A percentile compares a stretch with the other conserved stretches of the same genome.
Conservation (phyloP, 2,329 filamentous ascomycete species). For the Epichloe baconii region DNA sequence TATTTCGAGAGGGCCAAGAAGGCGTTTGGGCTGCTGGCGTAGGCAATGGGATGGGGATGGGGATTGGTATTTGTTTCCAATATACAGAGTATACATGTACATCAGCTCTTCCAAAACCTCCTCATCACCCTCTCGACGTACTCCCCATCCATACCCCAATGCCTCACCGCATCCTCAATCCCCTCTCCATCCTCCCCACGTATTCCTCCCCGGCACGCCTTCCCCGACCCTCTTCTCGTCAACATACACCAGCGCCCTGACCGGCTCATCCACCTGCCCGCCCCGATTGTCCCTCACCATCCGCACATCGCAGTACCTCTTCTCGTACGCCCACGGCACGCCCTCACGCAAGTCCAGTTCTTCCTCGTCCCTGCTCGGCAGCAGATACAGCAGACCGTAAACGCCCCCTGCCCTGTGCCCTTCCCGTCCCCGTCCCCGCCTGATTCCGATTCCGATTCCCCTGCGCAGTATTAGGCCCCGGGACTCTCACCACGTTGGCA, state of each 20-base stretch:
- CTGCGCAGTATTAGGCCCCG: too few relatives aligned
- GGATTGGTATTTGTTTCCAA: too few relatives aligned
- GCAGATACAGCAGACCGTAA: constrained; percentile 43
- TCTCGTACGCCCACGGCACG: constrained; percentile 49
- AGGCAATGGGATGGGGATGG: not conserved
- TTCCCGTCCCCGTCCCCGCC: too few relatives aligned
- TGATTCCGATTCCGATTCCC: too few relatives aligned
- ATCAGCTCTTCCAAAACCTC: constrained; percentile 19
- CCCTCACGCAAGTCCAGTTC: constrained; percentile 46
- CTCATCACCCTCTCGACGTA: constrained; percentile 45
- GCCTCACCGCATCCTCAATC: constrained; percentile 41
- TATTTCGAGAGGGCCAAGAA: constrained; percentile 34
- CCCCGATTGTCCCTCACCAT: constrained; percentile 14
- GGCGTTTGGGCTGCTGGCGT: constrained; percentile 29
- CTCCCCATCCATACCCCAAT: constrained; percentile 37
- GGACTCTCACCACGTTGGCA: constrained; percentile 45
- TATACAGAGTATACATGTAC: too few relatives aligned
- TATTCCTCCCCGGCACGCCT: constrained; percentile 42
- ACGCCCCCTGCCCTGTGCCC: constrained; percentile 19
- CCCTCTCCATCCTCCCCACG: constrained; percentile 47
- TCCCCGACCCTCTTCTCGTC: constrained; percentile 29
- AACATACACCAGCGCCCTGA: constrained; percentile 45
- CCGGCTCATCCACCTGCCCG: constrained; percentile 11
- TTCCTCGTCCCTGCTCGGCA: constrained; percentile 36
- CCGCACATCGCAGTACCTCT: constrained; percentile 25